These are phyloP conservation scores for Fusarium armeniacum DNA, from an alignment of 2,329 filamentous ascomycete genomes.

Conservation along the genomic window DNA sequence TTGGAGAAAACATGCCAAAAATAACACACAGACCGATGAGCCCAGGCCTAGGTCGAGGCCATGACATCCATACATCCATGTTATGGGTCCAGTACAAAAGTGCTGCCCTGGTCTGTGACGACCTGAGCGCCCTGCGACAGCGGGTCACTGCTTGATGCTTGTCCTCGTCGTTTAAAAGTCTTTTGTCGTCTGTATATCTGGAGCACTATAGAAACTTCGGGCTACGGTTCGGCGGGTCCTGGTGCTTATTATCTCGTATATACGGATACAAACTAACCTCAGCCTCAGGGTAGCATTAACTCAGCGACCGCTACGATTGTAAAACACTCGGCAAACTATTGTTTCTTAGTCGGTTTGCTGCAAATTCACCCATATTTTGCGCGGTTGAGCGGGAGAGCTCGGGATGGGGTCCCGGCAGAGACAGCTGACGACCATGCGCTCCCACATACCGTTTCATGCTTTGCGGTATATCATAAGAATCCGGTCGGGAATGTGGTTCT, in stretches of 20 bases:
- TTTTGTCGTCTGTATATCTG: constrained; percentile 2
- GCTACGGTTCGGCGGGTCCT: constrained; percentile 3
- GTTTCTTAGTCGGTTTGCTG: neutral
- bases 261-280: neutral
- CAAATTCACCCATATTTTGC: neutral
- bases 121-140: constrained; percentile 25
- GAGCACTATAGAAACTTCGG: neutral
- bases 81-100: constrained; percentile 6
- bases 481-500: neutral
- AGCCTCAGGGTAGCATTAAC: too few species aligned
- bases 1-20: constrained; percentile 33
- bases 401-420: neutral
- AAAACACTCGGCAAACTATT: neutral
- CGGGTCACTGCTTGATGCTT: constrained; percentile 19
- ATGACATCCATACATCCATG: constrained; percentile 4
- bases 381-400: neutral
- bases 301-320: neutral
- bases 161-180: constrained; percentile 1
- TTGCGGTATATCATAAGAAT: neutral
- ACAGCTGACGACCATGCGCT: neutral
- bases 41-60: neutral
- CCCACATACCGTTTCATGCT: constrained; percentile 8
- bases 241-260: neutral
- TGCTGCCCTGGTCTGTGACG: constrained; percentile 17
- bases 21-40: constrained; percentile 23